Base-by-base conservation (phyloP, 2,329 filamentous ascomycete genomes). In the Phialophora chinensis region DNA sequence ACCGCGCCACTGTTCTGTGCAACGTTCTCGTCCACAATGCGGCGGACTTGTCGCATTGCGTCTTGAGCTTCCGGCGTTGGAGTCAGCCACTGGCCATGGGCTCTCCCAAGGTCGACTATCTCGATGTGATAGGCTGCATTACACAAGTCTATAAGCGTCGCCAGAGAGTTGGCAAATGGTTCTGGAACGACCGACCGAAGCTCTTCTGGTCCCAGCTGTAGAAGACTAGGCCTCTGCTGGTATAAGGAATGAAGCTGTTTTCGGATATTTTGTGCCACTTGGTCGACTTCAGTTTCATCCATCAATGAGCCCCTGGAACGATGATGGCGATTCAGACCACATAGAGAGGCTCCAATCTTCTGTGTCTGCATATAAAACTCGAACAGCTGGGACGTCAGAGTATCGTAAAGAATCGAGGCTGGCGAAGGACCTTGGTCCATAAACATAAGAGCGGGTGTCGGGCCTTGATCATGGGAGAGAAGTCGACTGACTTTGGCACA, bases 221-320 rank as follows among this genome's bases (percentile, higher is more conserved):
- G 54, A 47, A 66, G n/a, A n/a, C 42, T 53, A 14, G 77, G 77
- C 0, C 76, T 71, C n/a, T 65, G 63, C 57, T 76, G 75, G 75
- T 76, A 77, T 56, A 78, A 73, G 10, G 71, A 66, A 62, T 77
- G 74, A 4, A 79, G 74, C 54, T 78, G 76, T 20, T 75, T 76
- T 33, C 75, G 74, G 8, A 79, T 73, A 57, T 74, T 74, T 63
- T 77, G 74, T 14, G 77, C 77, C 25, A 78, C 75, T 44, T 77
- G 75, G 33, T 79, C 73, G 27, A 78, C 77, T 65, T 78, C 77
- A 31, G 76, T 78, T 66, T 79, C 77, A 62, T 79, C 77, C 35
- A 72, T 74, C 14, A 78, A 72, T 1, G 77, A 78, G 42, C 77
- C 77, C 4, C 77, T 75, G 25, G 73, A 77, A 67, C 77, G 77